Evolutionary conservation across 345 rosid genomes (phyloP).

Genomic region (Arabidopsis suecica): DNA sequence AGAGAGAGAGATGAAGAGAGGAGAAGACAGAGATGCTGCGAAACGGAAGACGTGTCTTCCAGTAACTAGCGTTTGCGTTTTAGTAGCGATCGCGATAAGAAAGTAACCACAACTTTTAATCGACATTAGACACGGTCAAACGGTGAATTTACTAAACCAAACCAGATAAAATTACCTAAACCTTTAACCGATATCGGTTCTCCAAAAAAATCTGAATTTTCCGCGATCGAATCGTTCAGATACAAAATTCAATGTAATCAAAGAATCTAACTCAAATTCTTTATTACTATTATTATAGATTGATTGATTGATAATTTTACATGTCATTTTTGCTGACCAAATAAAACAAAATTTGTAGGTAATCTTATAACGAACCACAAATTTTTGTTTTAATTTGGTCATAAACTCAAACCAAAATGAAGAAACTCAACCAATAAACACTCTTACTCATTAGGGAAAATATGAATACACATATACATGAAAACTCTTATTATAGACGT

Average conservation of each 20-base stretch:
- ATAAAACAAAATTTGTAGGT: no score
- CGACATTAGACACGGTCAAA: no score
- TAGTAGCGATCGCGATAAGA: conserved; percentile 1
- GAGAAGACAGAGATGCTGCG: not conserved
- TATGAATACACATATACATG: not conserved
- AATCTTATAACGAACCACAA: not conserved
- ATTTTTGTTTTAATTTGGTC: not conserved
- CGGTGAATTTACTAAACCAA: not conserved
- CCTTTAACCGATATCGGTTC: no score
- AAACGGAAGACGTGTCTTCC: not conserved
- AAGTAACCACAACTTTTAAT: no score
- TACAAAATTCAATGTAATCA: no score
- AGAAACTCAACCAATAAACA: conserved; percentile 14
- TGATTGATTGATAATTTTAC: no score
- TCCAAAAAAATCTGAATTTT: no score
- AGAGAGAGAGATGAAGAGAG: conserved; percentile 27
- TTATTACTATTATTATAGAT: no score
- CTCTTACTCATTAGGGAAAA: not conserved
- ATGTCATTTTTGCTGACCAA: no score
- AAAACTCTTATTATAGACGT: not conserved
- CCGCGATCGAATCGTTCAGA: no score
- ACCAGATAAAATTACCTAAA: no score
- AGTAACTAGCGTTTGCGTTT: conserved; percentile 21
- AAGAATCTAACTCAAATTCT: no score
- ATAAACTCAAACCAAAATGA: not conserved